These are phyloP conservation scores for Ophiocordyceps sinensis DNA, from an alignment of 2,329 filamentous ascomycete species.

Conservation along the genomic window DNA sequence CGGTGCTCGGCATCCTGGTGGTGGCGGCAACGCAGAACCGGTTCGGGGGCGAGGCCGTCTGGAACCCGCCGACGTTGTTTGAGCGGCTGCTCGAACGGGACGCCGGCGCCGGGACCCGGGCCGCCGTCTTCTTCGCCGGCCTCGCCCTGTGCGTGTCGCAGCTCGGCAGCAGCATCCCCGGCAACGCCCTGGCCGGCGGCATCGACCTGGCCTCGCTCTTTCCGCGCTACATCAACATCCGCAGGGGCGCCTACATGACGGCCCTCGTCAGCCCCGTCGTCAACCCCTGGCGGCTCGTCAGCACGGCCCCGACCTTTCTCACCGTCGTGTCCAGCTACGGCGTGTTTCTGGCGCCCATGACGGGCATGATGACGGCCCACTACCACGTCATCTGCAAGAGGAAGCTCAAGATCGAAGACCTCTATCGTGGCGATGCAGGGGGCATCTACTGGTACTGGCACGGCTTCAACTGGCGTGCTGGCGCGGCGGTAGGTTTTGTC, in stretches of 20 bases:
- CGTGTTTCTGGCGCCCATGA: conserved; percentile 24
- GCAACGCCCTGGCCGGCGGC: conserved; percentile 22
- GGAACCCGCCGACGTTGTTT: conserved; percentile 23
- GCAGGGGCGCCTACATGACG: conserved; percentile 21
- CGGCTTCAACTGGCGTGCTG: conserved; percentile 26
- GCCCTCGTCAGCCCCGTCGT: conserved; percentile 20
- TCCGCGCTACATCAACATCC: conserved; percentile 22
- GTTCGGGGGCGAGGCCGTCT: conserved; percentile 19
- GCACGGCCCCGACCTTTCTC: conserved; percentile 20
- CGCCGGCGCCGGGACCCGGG: conserved; percentile 17
- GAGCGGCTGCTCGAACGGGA: conserved; percentile 16
- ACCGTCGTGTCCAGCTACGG: conserved; percentile 21
- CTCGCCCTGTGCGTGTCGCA: conserved; percentile 20
- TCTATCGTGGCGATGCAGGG: conserved; percentile 14
- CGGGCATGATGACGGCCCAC: conserved; percentile 22
- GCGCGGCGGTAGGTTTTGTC: conserved; percentile 15
- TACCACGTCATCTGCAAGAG: conserved; percentile 18
- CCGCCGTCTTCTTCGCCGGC: conserved; percentile 23
- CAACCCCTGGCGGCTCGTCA: conserved; percentile 24
- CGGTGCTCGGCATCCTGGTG: conserved; percentile 24
- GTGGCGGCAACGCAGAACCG: conserved; percentile 23
- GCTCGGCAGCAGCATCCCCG: conserved; percentile 21
- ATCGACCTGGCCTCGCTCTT: conserved; percentile 24
- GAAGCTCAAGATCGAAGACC: conserved; percentile 21
- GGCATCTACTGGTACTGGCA: conserved; percentile 25